Base-by-base conservation (phyloP, 371 early-diverging fungal genomes). In the Mortierella sp. region DNA sequence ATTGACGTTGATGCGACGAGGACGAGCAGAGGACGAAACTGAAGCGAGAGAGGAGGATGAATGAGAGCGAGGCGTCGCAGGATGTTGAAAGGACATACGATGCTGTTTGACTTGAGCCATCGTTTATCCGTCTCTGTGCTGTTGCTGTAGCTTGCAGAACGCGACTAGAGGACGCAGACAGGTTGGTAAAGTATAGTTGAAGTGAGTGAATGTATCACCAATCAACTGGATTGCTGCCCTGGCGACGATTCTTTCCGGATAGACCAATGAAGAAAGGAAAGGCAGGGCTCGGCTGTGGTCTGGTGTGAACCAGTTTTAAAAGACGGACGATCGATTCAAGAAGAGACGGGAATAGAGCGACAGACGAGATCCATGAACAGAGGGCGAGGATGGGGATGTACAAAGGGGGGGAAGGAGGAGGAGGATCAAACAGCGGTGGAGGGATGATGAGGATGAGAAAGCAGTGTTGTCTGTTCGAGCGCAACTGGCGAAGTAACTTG, bases 1-100 rank as follows among this genome's bases (percentile, higher is more conserved):
- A 38, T 63, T 67, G 52, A 73, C 43, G 58, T 73, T 59, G 47
- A 73, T 56, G 30, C 74, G 74, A 9, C 74, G 74, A 19, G 68
- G 74, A 39, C 67, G 63, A 27, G 58, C 18, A 0, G 52, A 50
- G 50, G 64, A 19, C 16, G 43, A 43, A 8, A 58, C 41, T 18
- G 67, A 66, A 26, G 63, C 48, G 9, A 72, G 27, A 21, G 72
- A 72, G 2, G 72, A 61, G n/a, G 67, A 72, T 19, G 72, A 65
- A 27, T 52, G 45, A 7, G 67, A 62, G 23, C 62, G 72, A 28
- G 58, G 46, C 16, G 62, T 61, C 18, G 58, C 66, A 7, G 72
- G 63, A 21, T 58, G 45, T 24, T 62, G 70, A 6, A 61, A 31
- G 39, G 66, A 65, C 16, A 43, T 24, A 24, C 72, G 72, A 39